Evolutionary conservation across 2,329 filamentous ascomycete species (phyloP).

Genomic region (Paecilomyces niveus): DNA sequence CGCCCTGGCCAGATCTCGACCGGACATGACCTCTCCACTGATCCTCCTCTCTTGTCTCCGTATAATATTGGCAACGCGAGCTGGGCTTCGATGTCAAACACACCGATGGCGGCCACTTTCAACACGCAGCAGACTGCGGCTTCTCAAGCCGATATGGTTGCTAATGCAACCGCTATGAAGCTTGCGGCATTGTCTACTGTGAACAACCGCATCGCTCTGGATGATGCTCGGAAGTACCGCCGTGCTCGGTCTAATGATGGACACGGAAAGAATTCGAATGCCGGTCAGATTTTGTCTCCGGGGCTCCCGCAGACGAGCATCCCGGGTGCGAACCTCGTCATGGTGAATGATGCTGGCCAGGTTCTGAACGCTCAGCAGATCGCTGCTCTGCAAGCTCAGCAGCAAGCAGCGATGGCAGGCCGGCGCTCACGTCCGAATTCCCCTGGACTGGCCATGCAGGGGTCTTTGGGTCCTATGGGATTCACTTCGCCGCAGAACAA

Average conservation of each 20-base stretch:
- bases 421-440: slow-evolving; percentile 83
- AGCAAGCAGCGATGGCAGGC: slow-evolving; percentile 49
- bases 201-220: slow-evolving; percentile 93
- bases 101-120: slow-evolving; percentile 88
- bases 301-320: slow-evolving; percentile 57
- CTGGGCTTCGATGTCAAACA: slow-evolving; percentile 98
- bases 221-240: slow-evolving; percentile 94
- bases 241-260: slow-evolving; percentile 84
- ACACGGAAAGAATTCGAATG: slow-evolving; percentile 34
- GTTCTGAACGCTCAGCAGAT: slow-evolving; percentile 79
- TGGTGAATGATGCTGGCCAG: slow-evolving; percentile 92
- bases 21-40: slow-evolving; percentile 59
- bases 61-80: slow-evolving; percentile 71
- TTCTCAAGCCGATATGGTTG: slow-evolving; percentile 92
- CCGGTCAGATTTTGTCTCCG: slow-evolving; percentile 58
- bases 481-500: slow-evolving; percentile 91
- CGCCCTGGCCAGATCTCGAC: slow-evolving; percentile 60
- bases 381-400: slow-evolving; percentile 68
- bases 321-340: slow-evolving; percentile 71
- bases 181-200: slow-evolving; percentile 93
- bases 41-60: slow-evolving; percentile 80
- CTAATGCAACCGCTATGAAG: slow-evolving; percentile 98
- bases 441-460: slow-evolving; percentile 76
- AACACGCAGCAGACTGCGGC: slow-evolving; percentile 47
- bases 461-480: slow-evolving; percentile 55